Evolutionary conservation across 805 yeast genomes (phyloP), one percentile per base, ranked within the genome.

Genomic region (Peterozyma xylosa): DNA sequence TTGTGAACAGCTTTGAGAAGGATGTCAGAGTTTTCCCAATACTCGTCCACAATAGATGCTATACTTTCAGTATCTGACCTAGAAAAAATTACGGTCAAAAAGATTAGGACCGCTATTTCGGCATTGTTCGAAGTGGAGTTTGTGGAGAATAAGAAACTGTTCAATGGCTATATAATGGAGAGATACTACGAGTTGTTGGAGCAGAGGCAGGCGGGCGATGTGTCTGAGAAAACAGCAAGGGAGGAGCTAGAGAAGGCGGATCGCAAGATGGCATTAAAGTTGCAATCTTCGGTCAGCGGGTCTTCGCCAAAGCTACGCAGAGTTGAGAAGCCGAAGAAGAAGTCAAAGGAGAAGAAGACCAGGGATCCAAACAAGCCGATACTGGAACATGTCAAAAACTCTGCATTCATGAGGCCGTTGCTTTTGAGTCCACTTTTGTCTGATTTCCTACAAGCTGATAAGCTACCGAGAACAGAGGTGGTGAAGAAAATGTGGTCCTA

Each of bases 401-500:
- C 27, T 60, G 38, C 68, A 6, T 66, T 67, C 54, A 65, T 71
- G 37, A 65, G 67, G 34, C 76, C 73, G 15, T 57, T 70, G 59
- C 58, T 59, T 9, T 57, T 84, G 18, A 76, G 84, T 30, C 67
- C 73, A 2, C 72, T 71, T 34, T 66, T 86, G 30, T 67, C 70
- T 41, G 67, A 57, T 3, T 57, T 86, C 13, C 55, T 86, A 9
- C 70, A 68, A 0, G 47, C 40, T 2, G 56, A 56, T 2, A 68
- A 62, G 43, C 54, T 77, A 37, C 71, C 90, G 3, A 64, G 95
- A 51, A 80, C 91, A 0, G 82, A 82, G 55, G 80, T 83, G 14
- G 89, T 84, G 9, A 82, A 82, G 48, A 60, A 60, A 38, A 57
- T 85, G 5, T 86, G 95, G 95, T 73, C 68, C 11, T 77, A 87